These are phyloP conservation scores for Corylus heterophylla DNA, from an alignment of 306 rosid genomes.

Conservation along the genomic window DNA sequence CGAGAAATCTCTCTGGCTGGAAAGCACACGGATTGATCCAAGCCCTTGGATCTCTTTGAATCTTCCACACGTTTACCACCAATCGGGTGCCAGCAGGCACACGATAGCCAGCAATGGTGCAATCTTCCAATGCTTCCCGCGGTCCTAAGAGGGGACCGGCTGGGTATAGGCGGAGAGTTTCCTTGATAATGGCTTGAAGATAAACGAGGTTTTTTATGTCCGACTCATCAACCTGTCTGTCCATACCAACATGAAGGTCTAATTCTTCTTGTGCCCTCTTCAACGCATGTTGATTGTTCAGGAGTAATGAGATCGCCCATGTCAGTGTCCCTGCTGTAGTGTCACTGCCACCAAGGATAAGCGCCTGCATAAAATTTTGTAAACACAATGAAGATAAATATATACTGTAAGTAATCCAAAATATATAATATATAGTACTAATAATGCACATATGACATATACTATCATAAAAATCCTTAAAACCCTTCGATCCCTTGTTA, in stretches of 20 bases:
- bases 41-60: slow-evolving; percentile 59
- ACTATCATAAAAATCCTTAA: no score
- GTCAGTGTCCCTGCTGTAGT: slow-evolving; percentile 44
- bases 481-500: no score
- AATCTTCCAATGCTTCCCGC: slow-evolving; percentile 56
- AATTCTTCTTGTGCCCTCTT: slow-evolving; percentile 54
- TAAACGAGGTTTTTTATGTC: slow-evolving; percentile 42
- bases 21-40: slow-evolving; percentile 50
- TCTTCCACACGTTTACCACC: slow-evolving; percentile 54
- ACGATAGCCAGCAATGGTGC: slow-evolving; percentile 41
- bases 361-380: slow-evolving; percentile 23
- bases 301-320: slow-evolving; percentile 59
- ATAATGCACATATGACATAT: no score
- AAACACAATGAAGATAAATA: no score
- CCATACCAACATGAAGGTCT: slow-evolving; percentile 46
- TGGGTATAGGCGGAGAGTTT: slow-evolving; percentile 50
- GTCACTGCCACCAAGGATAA: slow-evolving; percentile 59
- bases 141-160: slow-evolving; percentile 55
- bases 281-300: slow-evolving; percentile 37
- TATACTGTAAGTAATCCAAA: no score
- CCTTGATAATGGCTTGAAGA: slow-evolving; percentile 55
- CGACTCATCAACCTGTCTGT: slow-evolving; percentile 45
- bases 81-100: slow-evolving; percentile 51
- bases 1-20: slow-evolving; percentile 50
- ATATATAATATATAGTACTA: no score